Evolutionary conservation across 2,329 filamentous ascomycete genomes (phyloP).

Genomic region (Tympanopsis confertula): DNA sequence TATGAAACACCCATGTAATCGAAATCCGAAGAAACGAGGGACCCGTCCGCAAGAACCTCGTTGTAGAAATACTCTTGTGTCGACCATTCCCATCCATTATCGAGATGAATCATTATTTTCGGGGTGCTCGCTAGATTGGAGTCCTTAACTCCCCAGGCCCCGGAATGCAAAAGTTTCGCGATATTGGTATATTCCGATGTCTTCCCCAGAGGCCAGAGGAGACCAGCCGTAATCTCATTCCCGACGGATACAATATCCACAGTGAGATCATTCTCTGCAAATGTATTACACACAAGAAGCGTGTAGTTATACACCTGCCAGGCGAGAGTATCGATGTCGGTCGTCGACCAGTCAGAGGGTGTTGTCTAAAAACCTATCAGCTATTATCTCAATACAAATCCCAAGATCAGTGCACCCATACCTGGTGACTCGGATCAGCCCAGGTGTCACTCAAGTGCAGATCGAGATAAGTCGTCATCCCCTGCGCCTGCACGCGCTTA

Average conservation of each 20-base stretch:
- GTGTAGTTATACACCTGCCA: constrained; percentile 62
- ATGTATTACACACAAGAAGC: constrained; percentile 44
- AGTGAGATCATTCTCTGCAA: constrained; percentile 39
- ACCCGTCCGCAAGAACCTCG: constrained; percentile 36
- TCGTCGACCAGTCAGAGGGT: constrained; percentile 49
- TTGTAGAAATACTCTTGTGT: constrained; percentile 58
- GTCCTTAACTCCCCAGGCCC: constrained; percentile 52
- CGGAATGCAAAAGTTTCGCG: constrained; percentile 51
- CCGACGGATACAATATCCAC: constrained; percentile 58
- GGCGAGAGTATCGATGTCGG: constrained; percentile 41
- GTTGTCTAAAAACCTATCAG: constrained; percentile 21
- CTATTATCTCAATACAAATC: no score
- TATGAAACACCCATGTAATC: constrained; percentile 65
- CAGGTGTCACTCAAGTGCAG: constrained; percentile 60
- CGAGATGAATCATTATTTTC: constrained; percentile 64
- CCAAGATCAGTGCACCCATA: constrained; percentile 9
- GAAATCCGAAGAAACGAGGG: constrained; percentile 40
- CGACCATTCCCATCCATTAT: constrained; percentile 64
- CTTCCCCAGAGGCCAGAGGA: constrained; percentile 54
- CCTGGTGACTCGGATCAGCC: constrained; percentile 57
- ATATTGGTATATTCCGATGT: constrained; percentile 45
- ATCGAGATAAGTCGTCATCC: constrained; percentile 44
- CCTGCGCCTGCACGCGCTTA: constrained; percentile 49
- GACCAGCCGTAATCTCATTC: constrained; percentile 59
- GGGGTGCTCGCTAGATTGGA: constrained; percentile 42